A percentile compares a stretch with the other conserved stretches of the same genome.
Evolutionary conservation across 2,329 filamentous ascomycete species (phyloP).

Genomic region (Domatiomyces globalis): DNA sequence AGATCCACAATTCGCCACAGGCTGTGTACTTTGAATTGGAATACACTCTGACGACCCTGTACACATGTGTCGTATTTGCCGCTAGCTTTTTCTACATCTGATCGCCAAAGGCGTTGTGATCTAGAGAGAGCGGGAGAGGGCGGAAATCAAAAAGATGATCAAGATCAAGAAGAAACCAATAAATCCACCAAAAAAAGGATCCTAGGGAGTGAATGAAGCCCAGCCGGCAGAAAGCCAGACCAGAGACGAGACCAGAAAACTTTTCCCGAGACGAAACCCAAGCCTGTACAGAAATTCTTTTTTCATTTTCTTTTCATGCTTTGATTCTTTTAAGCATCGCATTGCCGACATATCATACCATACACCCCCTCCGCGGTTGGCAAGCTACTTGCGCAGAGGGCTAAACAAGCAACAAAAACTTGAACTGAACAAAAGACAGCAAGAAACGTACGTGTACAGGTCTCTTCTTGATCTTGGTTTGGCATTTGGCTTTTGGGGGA

Average conservation of each 20-base stretch:
- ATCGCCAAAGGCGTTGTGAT: neutral
- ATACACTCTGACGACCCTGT: slow-evolving; percentile 38
- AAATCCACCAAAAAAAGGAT: neutral
- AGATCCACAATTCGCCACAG: slow-evolving; percentile 40
- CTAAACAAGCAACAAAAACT: neutral
- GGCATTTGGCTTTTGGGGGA: too few relatives aligned
- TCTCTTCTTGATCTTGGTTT: too few relatives aligned
- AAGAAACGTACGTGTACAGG: too few relatives aligned
- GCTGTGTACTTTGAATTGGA: slow-evolving; percentile 44
- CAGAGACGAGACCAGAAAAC: neutral
- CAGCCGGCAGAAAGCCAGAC: neutral
- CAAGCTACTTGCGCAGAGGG: neutral
- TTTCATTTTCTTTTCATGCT: neutral
- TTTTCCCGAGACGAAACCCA: neutral
- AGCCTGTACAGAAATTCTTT: neutral
- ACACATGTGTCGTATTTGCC: slow-evolving; percentile 38
- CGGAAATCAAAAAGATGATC: neutral
- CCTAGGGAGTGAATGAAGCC: neutral
- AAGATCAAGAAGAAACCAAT: neutral
- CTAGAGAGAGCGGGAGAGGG: neutral
- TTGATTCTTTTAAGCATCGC: neutral
- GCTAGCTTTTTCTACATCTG: slow-evolving; percentile 23
- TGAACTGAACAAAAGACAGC: neutral
- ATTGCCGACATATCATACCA: neutral
- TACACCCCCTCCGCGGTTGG: neutral